Conservation (phyloP, 306 rosid genomes). For the Glycine latifolia region DNA sequence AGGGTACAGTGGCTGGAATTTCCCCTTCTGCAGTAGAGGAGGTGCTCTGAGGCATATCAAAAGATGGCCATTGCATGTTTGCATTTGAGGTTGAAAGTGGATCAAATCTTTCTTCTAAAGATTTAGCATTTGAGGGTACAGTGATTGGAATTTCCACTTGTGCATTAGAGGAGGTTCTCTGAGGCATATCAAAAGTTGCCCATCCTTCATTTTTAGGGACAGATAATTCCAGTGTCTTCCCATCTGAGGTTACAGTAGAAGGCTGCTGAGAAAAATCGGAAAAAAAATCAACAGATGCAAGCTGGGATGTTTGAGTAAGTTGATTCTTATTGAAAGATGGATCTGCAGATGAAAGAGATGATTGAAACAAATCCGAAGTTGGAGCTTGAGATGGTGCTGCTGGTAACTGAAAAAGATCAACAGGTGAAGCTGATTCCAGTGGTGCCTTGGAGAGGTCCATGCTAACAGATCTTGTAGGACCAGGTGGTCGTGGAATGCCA, state of each 20-base stretch:
- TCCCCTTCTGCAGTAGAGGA: conserved; percentile 49
- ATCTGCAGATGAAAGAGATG: conserved; percentile 44
- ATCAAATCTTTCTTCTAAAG: conserved; percentile 58
- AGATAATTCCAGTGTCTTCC: conserved; percentile 49
- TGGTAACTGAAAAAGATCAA: conserved; percentile 65
- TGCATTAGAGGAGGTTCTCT: conserved; percentile 49
- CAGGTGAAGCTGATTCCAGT: conserved; percentile 48
- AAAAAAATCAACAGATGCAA: conserved; percentile 58
- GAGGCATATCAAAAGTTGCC: conserved; percentile 84
- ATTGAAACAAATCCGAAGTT: conserved; percentile 59
- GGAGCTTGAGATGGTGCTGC: conserved; percentile 54
- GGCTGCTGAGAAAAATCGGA: conserved; percentile 50
- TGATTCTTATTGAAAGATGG: conserved; percentile 49
- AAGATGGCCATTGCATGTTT: conserved; percentile 65
- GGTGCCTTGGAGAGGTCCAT: conserved; percentile 58
- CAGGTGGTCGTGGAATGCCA: conserved; percentile 49
- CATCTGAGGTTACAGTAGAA: conserved; percentile 51
- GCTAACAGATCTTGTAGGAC: conserved; percentile 59
- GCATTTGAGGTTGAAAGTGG: conserved; percentile 57
- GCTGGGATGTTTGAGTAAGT: conserved; percentile 49
- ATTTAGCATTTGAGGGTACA: conserved; percentile 47
- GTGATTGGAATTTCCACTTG: conserved; percentile 46
- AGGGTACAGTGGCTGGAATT: conserved; percentile 46
- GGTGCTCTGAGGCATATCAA: conserved; percentile 67
- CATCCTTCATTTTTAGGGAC: conserved; percentile 74